Evolutionary conservation across 371 early-diverging fungal species (phyloP).

Genomic region (Mucor mucedo): DNA sequence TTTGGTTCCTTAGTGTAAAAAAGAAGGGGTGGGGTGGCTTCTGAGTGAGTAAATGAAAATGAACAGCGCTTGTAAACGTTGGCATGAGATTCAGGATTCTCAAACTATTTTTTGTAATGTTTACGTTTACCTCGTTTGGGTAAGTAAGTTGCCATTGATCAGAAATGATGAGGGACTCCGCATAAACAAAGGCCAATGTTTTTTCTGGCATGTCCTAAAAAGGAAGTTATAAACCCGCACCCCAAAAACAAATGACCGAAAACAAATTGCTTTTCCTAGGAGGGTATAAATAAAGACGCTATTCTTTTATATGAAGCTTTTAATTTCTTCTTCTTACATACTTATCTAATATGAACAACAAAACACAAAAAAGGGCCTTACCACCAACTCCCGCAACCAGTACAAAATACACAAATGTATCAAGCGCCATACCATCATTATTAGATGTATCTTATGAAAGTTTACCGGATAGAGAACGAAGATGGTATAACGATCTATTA

Average conservation of each 20-base stretch:
- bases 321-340: neutral
- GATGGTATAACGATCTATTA: conserved; percentile 11
- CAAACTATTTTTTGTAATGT: too few relatives aligned
- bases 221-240: conserved; percentile 8
- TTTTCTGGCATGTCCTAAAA: conserved; percentile 4
- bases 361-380: conserved; percentile 14
- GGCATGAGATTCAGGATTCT: too few relatives aligned
- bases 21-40: too few relatives aligned
- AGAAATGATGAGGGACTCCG: too few relatives aligned
- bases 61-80: too few relatives aligned
- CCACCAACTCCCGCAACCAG: conserved; percentile 27
- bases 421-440: conserved; percentile 16
- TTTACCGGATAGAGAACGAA: conserved; percentile 20
- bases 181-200: neutral
- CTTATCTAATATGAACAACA: conserved; percentile 5
- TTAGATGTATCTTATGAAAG: conserved; percentile 11
- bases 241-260: conserved; percentile 20
- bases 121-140: too few relatives aligned
- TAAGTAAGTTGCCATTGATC: too few relatives aligned
- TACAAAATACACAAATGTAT: conserved; percentile 21
- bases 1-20: too few relatives aligned
- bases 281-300: neutral
- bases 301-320: neutral
- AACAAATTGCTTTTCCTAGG: conserved; percentile 4
- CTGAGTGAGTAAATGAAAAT: too few relatives aligned